Evolutionary conservation across 768 basidiomycete species (phyloP).

Genomic region (Lepiota subincarnata): DNA sequence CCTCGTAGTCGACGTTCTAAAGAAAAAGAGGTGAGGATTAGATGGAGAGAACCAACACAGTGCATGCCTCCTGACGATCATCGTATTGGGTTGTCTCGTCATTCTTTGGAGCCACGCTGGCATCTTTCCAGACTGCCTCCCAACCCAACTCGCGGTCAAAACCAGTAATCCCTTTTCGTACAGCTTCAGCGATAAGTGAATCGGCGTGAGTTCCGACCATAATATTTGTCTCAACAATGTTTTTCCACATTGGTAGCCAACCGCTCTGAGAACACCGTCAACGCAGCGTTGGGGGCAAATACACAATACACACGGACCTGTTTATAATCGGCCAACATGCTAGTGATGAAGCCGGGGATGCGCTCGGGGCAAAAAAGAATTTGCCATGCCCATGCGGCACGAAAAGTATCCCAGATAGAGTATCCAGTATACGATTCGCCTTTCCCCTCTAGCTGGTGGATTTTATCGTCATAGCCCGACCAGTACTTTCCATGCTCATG

Average conservation of each 20-base stretch:
- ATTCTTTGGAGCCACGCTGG: conserved; percentile 53
- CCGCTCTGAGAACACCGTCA: conserved; percentile 44
- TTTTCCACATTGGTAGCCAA: conserved; percentile 92
- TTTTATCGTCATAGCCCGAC: conserved; percentile 67
- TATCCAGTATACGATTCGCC: conserved; percentile 78
- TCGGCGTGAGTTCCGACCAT: conserved; percentile 84
- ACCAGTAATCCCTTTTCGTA: conserved; percentile 57
- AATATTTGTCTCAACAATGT: conserved; percentile 82
- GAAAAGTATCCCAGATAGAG: conserved; percentile 77
- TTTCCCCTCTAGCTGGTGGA: conserved; percentile 40
- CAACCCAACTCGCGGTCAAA: conserved; percentile 66
- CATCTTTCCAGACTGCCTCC: conserved; percentile 74
- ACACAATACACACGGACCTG: conserved; percentile 36
- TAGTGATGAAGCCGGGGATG: conserved; percentile 69
- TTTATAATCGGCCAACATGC: conserved; percentile 76
- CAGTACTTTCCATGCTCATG: conserved; percentile 65
- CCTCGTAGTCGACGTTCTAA: conserved; percentile 75
- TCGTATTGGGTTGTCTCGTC: conserved; percentile 57
- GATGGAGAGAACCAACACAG: background rate
- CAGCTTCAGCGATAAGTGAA: conserved; percentile 70
- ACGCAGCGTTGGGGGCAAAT: conserved; percentile 12
- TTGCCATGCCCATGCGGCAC: conserved; percentile 76
- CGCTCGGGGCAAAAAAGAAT: conserved; percentile 75
- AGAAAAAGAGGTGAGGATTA: background rate
- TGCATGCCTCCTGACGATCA: conserved; percentile 65